Evolutionary conservation across 2,329 filamentous ascomycete genomes (phyloP).

Genomic region (Fusarium pininemorale): DNA sequence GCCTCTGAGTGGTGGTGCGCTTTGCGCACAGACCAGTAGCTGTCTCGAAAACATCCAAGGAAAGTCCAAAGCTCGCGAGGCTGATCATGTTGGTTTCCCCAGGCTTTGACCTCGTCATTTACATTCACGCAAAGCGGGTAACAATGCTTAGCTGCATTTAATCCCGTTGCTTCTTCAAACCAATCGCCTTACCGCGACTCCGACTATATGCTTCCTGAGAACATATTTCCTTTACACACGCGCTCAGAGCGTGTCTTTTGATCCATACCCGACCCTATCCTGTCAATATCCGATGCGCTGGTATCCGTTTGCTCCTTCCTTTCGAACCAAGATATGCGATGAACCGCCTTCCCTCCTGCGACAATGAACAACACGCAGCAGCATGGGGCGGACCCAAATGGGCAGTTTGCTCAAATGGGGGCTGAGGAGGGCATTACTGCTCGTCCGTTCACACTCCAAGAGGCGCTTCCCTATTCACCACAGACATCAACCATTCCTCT

Average conservation of each 20-base stretch:
- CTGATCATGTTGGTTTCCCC: slow-evolving; percentile 35
- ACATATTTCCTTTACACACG: not conserved
- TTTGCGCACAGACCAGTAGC: slow-evolving; percentile 31
- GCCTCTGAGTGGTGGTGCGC: slow-evolving; percentile 36
- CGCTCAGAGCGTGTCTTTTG: slow-evolving; percentile 7
- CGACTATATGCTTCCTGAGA: not conserved
- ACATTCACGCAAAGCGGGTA: slow-evolving; percentile 22
- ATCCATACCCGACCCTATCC: slow-evolving; percentile 7
- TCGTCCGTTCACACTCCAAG: slow-evolving; percentile 71
- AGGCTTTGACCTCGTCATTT: slow-evolving; percentile 33
- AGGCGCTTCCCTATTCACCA: slow-evolving; percentile 84
- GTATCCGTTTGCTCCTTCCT: slow-evolving; percentile 41
- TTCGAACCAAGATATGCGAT: slow-evolving; percentile 47
- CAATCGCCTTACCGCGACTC: not conserved
- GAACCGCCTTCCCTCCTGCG: slow-evolving; percentile 40
- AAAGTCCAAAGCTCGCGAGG: slow-evolving; percentile 38
- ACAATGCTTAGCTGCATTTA: slow-evolving; percentile 39
- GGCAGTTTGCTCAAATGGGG: slow-evolving; percentile 41
- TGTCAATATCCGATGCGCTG: slow-evolving; percentile 40
- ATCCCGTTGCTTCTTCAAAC: not conserved
- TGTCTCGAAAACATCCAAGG: slow-evolving; percentile 32
- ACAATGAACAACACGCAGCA: slow-evolving; percentile 47
- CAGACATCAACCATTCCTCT: slow-evolving; percentile 84
- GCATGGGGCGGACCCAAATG: slow-evolving; percentile 48
- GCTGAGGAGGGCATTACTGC: slow-evolving; percentile 42